These are phyloP conservation scores for Mytilinidion resinicola DNA, from an alignment of 495 filamentous ascomycete genomes.

Conservation along the genomic window DNA sequence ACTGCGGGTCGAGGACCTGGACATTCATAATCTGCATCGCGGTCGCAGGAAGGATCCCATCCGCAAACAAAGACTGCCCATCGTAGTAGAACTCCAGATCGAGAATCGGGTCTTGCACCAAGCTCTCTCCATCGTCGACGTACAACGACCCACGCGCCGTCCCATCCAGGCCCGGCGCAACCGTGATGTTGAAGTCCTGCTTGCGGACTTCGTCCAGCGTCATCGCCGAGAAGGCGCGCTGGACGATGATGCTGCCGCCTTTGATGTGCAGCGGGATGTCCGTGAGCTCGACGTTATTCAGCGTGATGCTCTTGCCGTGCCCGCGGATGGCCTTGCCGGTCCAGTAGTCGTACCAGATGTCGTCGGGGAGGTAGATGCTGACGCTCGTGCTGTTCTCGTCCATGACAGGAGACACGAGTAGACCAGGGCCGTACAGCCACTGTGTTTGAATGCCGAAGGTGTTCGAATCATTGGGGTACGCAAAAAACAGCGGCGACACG, in stretches of 20 bases:
- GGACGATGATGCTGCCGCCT: constrained; percentile 63
- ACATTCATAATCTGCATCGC: too few relatives aligned
- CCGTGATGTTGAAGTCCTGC: constrained; percentile 60
- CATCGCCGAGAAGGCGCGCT: constrained; percentile 54
- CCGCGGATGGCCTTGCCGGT: constrained; percentile 54
- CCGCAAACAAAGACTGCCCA: constrained; percentile 3
- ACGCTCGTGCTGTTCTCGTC: constrained; percentile 58
- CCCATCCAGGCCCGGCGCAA: constrained; percentile 55
- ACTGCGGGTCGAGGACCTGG: constrained; percentile 8
- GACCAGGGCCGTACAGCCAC: constrained; percentile 65
- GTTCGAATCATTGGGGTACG: constrained; percentile 61
- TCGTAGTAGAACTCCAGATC: constrained; percentile 32
- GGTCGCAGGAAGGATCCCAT: not conserved
- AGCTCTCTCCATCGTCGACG: constrained; percentile 42
- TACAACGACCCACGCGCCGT: constrained; percentile 46
- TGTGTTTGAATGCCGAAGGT: constrained; percentile 58
- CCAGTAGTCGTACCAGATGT: constrained; percentile 73
- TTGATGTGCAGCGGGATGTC: constrained; percentile 69
- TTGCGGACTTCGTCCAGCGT: constrained; percentile 63
- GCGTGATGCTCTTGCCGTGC: constrained; percentile 45
- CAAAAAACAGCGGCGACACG: constrained; percentile 64
- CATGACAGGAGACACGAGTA: constrained; percentile 68
- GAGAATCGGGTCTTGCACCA: constrained; percentile 27
- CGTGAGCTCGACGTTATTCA: constrained; percentile 51
- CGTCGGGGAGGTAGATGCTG: constrained; percentile 65